A percentile compares a stretch with the other conserved stretches of the same genome.
These are phyloP conservation scores for Curvularia eragrostidis DNA, from an alignment of 2,329 filamentous ascomycete genomes.

Conservation along the genomic window DNA sequence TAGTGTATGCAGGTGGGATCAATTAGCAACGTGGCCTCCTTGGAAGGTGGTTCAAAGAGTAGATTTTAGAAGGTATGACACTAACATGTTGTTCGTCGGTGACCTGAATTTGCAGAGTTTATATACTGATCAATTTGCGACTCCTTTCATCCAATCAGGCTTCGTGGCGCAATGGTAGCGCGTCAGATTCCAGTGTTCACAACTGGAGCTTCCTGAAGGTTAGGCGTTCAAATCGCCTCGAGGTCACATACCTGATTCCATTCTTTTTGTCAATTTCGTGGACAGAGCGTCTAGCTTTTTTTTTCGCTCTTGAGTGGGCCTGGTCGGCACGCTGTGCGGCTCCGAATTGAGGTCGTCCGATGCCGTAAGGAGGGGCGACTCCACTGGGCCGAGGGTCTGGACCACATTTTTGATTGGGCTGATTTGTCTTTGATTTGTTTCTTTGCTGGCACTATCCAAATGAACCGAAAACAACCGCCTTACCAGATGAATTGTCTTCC, in stretches of 20 bases:
- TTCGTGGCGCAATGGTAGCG: constrained; percentile 41
- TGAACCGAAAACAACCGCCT: constrained; percentile 70
- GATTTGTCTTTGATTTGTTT: constrained; percentile 5
- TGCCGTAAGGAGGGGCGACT: constrained; percentile 10
- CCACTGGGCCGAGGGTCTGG: constrained; percentile 10
- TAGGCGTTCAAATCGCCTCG: constrained; percentile 38
- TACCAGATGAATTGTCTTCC: constrained; percentile 66
- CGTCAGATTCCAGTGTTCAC: constrained; percentile 38
- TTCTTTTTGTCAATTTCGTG: constrained; percentile 2
- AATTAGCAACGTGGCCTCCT: background rate
- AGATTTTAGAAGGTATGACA: background rate
- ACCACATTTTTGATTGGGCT: background rate
- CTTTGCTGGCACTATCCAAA: constrained; percentile 36
- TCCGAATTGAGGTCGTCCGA: constrained; percentile 6
- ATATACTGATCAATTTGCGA: background rate
- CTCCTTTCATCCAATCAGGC: constrained; percentile 26
- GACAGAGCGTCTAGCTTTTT: background rate
- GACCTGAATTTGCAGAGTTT: background rate
- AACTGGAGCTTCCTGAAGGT: constrained; percentile 36
- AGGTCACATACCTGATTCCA: constrained; percentile 27
- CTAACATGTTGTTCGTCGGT: too few species aligned
- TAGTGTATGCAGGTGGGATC: background rate
- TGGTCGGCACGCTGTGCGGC: background rate
- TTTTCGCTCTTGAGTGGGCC: background rate
- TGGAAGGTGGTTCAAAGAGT: background rate